Evolutionary conservation across 1,139 yeast genomes (phyloP), one percentile per base, ranked within the genome.

Genomic region (Suhomyces choctaworum): DNA sequence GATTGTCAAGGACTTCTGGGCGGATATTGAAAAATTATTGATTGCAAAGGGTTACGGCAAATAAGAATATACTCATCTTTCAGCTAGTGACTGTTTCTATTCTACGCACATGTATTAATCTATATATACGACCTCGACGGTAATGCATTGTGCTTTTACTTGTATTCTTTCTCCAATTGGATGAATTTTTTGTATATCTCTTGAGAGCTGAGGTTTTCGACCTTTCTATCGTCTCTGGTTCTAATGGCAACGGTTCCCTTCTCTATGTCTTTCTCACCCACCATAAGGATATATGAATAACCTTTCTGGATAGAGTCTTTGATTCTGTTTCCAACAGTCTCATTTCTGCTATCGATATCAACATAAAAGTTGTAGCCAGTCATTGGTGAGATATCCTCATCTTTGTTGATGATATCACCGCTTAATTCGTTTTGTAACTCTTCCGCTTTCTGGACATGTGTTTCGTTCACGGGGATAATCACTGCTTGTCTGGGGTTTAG

Each of bases 401-500:
- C 61, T 7, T 51, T 46, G 27, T 46, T 46, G 6, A 60, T 37
- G 26, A 72, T 56, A 21, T 69, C 74, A 10, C 89, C 87, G 32
- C 80, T 75, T 25, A 82, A 60, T 34, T 54, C 40, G 8, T 55
- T 50, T 22, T 73, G 77, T 4, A 81, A 57, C 14, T 67, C 59
- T 31, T 70, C 61, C 1, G 95, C 92, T 40, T 74, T 68, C 13
- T 58, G 72, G 8, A 51, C 51, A 54, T 84, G 88, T 5, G 67
- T 53, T 5, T 69, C 73, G 36, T 83, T 82, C 4, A 92, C 83
- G 2, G 98, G 97, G 5, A 94, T 73, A 3, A 92, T 75, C 27
- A 85, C 70, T 0, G 94, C 95, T 58, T 92, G 99, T 46, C 95
- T 74, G n/a, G 98, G 97, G 43, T 85, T 87, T 40, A 92, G 62